Evolutionary conservation across 2,329 filamentous ascomycete genomes (phyloP).

Genomic region (Lecanosticta acicola): DNA sequence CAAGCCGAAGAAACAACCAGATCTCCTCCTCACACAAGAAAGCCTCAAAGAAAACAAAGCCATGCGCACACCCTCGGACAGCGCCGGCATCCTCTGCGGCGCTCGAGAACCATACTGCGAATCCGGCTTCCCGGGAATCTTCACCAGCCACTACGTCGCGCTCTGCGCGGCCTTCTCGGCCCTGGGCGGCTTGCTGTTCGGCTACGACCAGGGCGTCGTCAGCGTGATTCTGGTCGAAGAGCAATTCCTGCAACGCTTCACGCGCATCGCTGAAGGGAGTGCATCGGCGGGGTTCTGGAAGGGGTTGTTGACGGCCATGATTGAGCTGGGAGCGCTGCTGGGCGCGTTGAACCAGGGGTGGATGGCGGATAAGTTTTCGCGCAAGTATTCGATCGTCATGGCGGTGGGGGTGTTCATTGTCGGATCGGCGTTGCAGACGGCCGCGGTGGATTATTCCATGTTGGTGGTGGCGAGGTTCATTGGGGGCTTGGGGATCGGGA

Average conservation of each 20-base stretch:
- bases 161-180: constrained; percentile 47
- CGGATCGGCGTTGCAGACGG: constrained; percentile 40
- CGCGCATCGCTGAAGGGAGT: constrained; percentile 30
- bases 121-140: constrained; percentile 41
- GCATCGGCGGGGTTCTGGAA: constrained; percentile 61
- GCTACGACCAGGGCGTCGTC: constrained; percentile 38
- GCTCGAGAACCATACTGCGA: constrained; percentile 25
- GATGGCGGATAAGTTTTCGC: constrained; percentile 39
- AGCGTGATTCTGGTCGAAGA: constrained; percentile 42
- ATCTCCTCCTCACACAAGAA: too few relatives aligned
- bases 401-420: constrained; percentile 40
- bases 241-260: constrained; percentile 40
- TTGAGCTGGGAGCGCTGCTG: constrained; percentile 39
- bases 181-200: constrained; percentile 39
- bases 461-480: constrained; percentile 30
- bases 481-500: constrained; percentile 31
- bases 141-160: constrained; percentile 46
- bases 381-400: constrained; percentile 40
- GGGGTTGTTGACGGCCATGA: constrained; percentile 46
- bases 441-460: constrained; percentile 27
- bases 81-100: not conserved
- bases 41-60: constrained; percentile 1
- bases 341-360: constrained; percentile 30
- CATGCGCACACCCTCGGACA: not conserved
- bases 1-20: constrained; percentile 1